A percentile compares a stretch with the other conserved stretches of the same genome.
These are phyloP conservation scores for Sclerotiophoma versabilis DNA, from an alignment of 2,329 filamentous ascomycete species.

Conservation along the genomic window DNA sequence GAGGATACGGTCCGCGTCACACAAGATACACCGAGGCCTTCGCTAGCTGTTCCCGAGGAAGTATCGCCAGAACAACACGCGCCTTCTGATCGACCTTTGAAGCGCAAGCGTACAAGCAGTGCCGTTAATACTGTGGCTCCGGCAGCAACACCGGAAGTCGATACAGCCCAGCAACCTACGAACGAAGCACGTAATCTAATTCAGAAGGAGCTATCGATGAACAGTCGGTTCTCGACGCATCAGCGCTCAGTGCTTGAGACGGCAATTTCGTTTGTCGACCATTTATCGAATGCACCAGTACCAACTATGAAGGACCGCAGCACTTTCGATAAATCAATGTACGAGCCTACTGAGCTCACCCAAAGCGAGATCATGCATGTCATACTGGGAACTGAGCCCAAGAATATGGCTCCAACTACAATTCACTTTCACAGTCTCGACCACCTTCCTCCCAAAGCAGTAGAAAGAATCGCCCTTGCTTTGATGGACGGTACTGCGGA, in stretches of 20 bases:
- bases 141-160: slow-evolving; percentile 25
- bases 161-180: slow-evolving; percentile 28
- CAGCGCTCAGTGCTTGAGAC: slow-evolving; percentile 42
- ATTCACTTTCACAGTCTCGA: slow-evolving; percentile 37
- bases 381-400: slow-evolving; percentile 34
- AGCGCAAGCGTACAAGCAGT: slow-evolving; percentile 31
- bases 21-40: slow-evolving; percentile 12
- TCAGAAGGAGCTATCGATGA: slow-evolving; percentile 39
- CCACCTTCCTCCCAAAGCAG: slow-evolving; percentile 39
- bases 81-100: slow-evolving; percentile 25
- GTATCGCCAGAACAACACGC: slow-evolving; percentile 5
- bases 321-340: slow-evolving; percentile 34
- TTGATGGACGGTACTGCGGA: slow-evolving; percentile 39
- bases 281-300: slow-evolving; percentile 33
- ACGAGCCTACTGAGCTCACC: slow-evolving; percentile 34
- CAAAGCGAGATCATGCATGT: slow-evolving; percentile 38
- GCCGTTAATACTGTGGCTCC: slow-evolving; percentile 15
- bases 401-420: slow-evolving; percentile 16
- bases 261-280: slow-evolving; percentile 41
- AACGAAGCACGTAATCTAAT: slow-evolving; percentile 37
- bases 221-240: slow-evolving; percentile 32
- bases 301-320: slow-evolving; percentile 32
- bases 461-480: slow-evolving; percentile 39
- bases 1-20: slow-evolving; percentile 34
- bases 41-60: not conserved